A percentile compares a stretch with the other conserved stretches of the same genome.
Evolutionary conservation across 179 eudicot genomes (phyloP).

Genomic region (Beta corolliflora): DNA sequence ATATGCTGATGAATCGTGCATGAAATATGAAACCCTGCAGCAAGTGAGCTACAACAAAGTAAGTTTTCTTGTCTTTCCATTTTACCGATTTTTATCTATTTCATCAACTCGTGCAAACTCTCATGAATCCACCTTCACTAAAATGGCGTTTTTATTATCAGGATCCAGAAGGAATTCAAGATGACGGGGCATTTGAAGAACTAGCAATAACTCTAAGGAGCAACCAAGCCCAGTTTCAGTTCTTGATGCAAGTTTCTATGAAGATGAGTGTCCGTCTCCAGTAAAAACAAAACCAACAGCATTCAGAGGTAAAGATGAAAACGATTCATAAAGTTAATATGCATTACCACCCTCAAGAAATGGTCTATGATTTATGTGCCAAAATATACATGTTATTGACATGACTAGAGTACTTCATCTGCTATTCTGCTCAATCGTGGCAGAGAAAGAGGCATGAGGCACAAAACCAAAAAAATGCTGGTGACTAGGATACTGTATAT

Average conservation of each 20-base stretch:
- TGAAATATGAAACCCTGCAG: slow-evolving; percentile 15
- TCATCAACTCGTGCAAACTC: background rate
- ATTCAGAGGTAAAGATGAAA: slow-evolving; percentile 37
- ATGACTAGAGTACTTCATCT: background rate
- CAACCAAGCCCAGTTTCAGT: slow-evolving; percentile 54
- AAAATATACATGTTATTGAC: background rate
- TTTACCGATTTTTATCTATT: background rate
- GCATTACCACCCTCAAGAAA: background rate
- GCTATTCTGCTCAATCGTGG: background rate
- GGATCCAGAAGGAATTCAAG: slow-evolving; percentile 26
- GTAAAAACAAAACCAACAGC: slow-evolving; percentile 38
- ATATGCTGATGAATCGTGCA: slow-evolving; percentile 19
- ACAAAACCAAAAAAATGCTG: background rate
- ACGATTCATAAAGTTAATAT: background rate
- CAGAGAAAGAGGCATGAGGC: background rate
- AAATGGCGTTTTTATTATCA: slow-evolving; percentile 16
- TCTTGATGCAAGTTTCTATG: slow-evolving; percentile 42
- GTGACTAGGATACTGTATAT: background rate
- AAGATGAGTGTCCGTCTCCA: slow-evolving; percentile 44
- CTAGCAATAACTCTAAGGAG: slow-evolving; percentile 28
- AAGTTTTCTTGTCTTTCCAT: slow-evolving; percentile 3
- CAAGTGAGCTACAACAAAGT: slow-evolving; percentile 22
- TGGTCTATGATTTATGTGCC: background rate
- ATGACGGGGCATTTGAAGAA: slow-evolving; percentile 20
- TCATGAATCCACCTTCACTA: slow-evolving; percentile 12